Percentiles rank a stretch among this genome's conserved stretches.
Conservation (phyloP, 306 rosid species). For the Clitoria ternatea region DNA sequence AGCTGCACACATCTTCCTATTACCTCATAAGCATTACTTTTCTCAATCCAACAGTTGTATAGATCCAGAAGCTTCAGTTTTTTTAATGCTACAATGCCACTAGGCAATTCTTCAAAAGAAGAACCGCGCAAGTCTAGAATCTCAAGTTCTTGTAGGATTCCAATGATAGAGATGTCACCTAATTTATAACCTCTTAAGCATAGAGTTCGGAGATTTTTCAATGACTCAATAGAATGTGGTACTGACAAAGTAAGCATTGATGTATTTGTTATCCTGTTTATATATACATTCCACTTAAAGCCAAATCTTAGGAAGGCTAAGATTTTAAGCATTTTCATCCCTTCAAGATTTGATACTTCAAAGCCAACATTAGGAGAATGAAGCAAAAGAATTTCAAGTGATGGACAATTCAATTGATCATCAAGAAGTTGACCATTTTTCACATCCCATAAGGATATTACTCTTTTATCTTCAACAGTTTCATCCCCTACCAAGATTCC, state of each 20-base stretch:
- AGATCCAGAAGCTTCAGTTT: conserved; percentile 2
- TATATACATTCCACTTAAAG: background rate
- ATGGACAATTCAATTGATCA: background rate
- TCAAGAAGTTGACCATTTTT: background rate
- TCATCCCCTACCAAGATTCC: background rate
- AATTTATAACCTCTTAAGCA: background rate
- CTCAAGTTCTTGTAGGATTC: conserved; percentile 7
- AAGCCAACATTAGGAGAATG: background rate
- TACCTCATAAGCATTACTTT: conserved; percentile 6
- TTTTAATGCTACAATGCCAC: background rate
- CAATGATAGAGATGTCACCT: background rate
- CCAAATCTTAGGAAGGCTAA: background rate
- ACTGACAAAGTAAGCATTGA: background rate
- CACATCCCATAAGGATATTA: background rate
- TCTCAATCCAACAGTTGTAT: background rate
- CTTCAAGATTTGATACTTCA: background rate
- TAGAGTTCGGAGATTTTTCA: background rate
- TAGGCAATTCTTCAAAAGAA: conserved; percentile 1
- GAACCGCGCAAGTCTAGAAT: conserved; percentile 6
- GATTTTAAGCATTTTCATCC: conserved; percentile 1
- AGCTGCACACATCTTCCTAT: background rate
- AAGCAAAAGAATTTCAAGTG: conserved; percentile 3
- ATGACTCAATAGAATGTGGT: background rate
- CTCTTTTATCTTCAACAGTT: background rate
- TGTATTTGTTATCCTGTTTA: no score